Evolutionary conservation across 306 rosid genomes (phyloP), one percentile per base, ranked within the genome.

Genomic region (Acacia crassicarpa): DNA sequence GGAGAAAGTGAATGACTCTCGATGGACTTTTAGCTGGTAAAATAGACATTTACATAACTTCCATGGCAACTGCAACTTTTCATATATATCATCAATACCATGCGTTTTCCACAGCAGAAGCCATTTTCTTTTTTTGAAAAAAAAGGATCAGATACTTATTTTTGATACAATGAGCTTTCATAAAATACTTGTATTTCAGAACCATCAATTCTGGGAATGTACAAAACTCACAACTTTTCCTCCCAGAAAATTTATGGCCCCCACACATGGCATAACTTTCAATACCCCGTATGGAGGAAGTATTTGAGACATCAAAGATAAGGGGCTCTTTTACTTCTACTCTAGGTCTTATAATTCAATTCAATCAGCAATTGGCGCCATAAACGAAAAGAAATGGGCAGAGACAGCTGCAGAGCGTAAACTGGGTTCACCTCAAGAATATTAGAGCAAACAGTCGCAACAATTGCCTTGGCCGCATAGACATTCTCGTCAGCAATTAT

Each of bases 371-470:
- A 82, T 83, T 78, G 85, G 84, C 72, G 76, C 81, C 85, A 84
- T 23, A 87, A 68, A 83, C 45, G 71, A 27, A 65, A 72, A 78
- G 82, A 82, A 74, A 44, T 16, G 83, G 86, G 86, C 74, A 86
- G 71, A 88, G 68, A 81, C 84, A 86, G 63, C 83, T 72, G 80
- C 88, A 89, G 81, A 88, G 77, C 77, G 79, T 88, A 90, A 88
- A 87, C 90, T 74, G 78, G 82, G 88, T 91, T 94, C 97, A 94
- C 98, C 98, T 94, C 98, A 80, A 94, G 38, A 80, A 94, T 94
- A 87, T 94, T 89, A 82, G 83, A 73, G 83, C 97, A 92, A 76
- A 94, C 83, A 19, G 94, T 86, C 6, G 87, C 85, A 4, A 93
- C 88, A 20, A 94, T 82, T 2, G 97, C 88, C 85, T 92, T 90